Evolutionary conservation across 495 filamentous ascomycete genomes (phyloP).

Genomic region (Neurospora sp.): DNA sequence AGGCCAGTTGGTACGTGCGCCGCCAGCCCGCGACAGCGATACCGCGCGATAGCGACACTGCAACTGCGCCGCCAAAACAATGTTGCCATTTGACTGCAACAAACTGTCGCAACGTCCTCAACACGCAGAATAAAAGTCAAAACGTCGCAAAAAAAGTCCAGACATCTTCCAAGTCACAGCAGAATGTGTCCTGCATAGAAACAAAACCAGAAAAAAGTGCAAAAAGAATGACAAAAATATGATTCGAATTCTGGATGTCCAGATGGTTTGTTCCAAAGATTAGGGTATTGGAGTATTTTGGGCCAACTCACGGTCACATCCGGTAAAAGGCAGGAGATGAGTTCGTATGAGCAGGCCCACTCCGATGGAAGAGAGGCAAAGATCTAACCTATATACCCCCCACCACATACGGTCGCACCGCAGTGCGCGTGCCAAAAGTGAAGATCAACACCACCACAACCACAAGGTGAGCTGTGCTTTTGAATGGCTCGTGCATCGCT

Average conservation of each 20-base stretch:
- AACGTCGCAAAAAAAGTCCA: not conserved
- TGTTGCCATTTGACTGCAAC: not conserved
- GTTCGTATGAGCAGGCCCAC: slow-evolving; percentile 29
- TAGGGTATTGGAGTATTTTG: slow-evolving; percentile 25
- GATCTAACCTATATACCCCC: slow-evolving; percentile 10
- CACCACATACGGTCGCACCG: too few species aligned
- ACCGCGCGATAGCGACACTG: not conserved
- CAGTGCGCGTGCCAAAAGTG: too few species aligned
- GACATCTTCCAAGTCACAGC: not conserved
- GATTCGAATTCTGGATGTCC: slow-evolving; percentile 24
- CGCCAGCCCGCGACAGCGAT: not conserved
- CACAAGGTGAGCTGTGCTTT: not conserved
- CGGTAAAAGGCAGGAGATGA: slow-evolving; percentile 34
- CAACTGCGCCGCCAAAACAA: not conserved
- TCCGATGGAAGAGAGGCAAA: not conserved
- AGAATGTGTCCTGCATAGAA: not conserved
- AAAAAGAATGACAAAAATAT: slow-evolving; percentile 16
- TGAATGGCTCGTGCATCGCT: not conserved
- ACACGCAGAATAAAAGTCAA: not conserved
- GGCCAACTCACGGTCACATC: slow-evolving; percentile 32
- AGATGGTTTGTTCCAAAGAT: slow-evolving; percentile 28
- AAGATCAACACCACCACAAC: too few species aligned
- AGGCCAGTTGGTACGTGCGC: not conserved
- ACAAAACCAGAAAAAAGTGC: not conserved
- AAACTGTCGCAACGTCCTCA: not conserved